Percentiles rank a stretch among this genome's conserved stretches.
These are phyloP conservation scores for Flaveria bidentis DNA, from an alignment of 129 eudicot genomes.

Conservation along the genomic window DNA sequence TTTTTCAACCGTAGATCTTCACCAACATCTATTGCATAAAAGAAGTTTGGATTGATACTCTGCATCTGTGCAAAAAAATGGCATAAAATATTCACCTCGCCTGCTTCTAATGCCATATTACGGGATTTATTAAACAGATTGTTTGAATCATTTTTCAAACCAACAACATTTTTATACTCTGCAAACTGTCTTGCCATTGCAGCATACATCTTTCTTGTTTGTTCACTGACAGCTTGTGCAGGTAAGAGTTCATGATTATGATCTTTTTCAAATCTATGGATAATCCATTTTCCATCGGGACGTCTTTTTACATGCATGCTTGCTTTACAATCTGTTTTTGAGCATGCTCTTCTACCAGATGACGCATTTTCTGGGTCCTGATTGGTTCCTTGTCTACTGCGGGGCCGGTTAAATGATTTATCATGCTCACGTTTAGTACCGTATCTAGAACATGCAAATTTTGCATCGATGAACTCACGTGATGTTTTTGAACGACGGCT, in stretches of 20 bases:
- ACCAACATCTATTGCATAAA: slow-evolving; percentile 79
- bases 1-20: slow-evolving; percentile 77
- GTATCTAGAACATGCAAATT: slow-evolving; percentile 93
- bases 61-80: slow-evolving; percentile 73
- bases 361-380: slow-evolving; percentile 80
- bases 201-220: slow-evolving; percentile 90
- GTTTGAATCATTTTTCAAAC: slow-evolving; percentile 59
- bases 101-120: slow-evolving; percentile 59
- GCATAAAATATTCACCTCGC: slow-evolving; percentile 59
- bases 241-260: slow-evolving; percentile 95
- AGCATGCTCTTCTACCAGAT: slow-evolving; percentile 75
- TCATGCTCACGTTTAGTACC: slow-evolving; percentile 96
- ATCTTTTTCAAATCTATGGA: slow-evolving; percentile 82
- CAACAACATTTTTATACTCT: slow-evolving; percentile 85
- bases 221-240: slow-evolving; percentile 98
- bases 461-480: slow-evolving; percentile 90
- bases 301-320: slow-evolving; percentile 92
- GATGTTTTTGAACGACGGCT: slow-evolving; percentile 92
- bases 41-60: slow-evolving; percentile 80
- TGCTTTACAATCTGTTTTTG: slow-evolving; percentile 67
- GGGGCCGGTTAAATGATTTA: slow-evolving; percentile 68
- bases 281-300: slow-evolving; percentile 89
- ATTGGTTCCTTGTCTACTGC: slow-evolving; percentile 68
- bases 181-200: slow-evolving; percentile 96
- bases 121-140: slow-evolving; percentile 64